These are phyloP conservation scores for Suillus variegatus DNA, from an alignment of 768 basidiomycete species.

Conservation along the genomic window DNA sequence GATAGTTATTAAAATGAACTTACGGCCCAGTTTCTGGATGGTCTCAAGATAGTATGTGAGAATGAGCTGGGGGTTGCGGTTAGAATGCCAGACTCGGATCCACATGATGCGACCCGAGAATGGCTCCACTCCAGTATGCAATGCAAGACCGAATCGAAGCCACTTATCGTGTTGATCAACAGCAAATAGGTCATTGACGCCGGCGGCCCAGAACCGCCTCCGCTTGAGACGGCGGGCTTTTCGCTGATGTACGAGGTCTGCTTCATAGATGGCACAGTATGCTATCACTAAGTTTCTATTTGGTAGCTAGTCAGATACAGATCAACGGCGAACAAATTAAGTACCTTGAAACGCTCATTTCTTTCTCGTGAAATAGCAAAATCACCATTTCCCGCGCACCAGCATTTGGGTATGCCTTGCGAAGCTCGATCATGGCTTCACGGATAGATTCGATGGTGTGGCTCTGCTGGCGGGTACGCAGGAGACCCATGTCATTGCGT, in stretches of 20 bases:
- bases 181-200: no score
- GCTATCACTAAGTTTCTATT: background rate
- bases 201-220: no score
- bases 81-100: no score
- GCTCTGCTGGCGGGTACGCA: slow-evolving; percentile 19
- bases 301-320: background rate
- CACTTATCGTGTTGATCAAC: no score
- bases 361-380: background rate
- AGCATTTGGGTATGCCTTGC: slow-evolving; percentile 25
- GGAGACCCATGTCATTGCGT: slow-evolving; percentile 19
- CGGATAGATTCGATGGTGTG: slow-evolving; percentile 25
- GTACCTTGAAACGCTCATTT: background rate
- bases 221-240: background rate
- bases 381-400: background rate
- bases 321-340: background rate
- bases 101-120: no score
- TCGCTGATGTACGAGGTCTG: background rate
- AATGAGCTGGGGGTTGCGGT: no score
- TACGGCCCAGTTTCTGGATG: no score
- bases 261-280: background rate
- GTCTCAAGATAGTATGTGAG: no score
- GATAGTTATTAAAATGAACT: background rate
- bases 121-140: no score
- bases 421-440: slow-evolving; percentile 18
- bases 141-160: no score